Evolutionary conservation across 2,329 filamentous ascomycete species (phyloP), one percentile per base, ranked within the genome.

Genomic region (Claviceps humidiphila): DNA sequence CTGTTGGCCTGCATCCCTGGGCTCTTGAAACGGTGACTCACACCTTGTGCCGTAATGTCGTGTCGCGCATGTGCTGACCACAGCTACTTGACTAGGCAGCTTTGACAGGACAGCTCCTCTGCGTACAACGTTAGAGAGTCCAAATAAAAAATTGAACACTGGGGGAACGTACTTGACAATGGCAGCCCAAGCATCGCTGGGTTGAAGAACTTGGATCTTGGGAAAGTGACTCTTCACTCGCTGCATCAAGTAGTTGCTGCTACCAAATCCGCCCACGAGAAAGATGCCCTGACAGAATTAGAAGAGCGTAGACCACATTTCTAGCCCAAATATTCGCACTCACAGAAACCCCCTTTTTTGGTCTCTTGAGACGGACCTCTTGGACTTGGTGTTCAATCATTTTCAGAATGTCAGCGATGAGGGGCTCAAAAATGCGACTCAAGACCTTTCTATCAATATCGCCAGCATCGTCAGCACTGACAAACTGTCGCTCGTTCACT

Each of bases 381-480:
- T 58, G 49, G 6, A 60, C 54, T 50, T 60, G 58, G 7, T 55
- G 56, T 3, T 53, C 43, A 9, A 62, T 30, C 43, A 45, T n/a
- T 4, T 16, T 30, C 3, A 62, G 13, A 16, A 62, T 58, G 7
- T 60, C 58, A 1, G 22, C 40, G 8, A 63, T 53, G 14, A 61
- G 43, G 0, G 59, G 59, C 1, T 57, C 53, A 47, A 61, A 61
- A 43, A 61, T 59, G 0, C 5, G 30, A 0, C 46, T 42, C 6
- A 61, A 9, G 0, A 39, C 9, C 6, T 24, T 30, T 0, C 16
- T 16, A 17, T n/a, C 1, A 24, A 8, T 2, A 30, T 30, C 20
- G 1, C 9, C 14, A 45, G 43, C 9, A 30, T 16, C 4, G 14
- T 34, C 30, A 34, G 30, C 30, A 34, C 30, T 34, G 30, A 34